Evolutionary conservation across 164 flowering plant genomes (phyloP), one percentile per base, ranked within the genome.

Genomic region (Kingdonia uniflora): DNA sequence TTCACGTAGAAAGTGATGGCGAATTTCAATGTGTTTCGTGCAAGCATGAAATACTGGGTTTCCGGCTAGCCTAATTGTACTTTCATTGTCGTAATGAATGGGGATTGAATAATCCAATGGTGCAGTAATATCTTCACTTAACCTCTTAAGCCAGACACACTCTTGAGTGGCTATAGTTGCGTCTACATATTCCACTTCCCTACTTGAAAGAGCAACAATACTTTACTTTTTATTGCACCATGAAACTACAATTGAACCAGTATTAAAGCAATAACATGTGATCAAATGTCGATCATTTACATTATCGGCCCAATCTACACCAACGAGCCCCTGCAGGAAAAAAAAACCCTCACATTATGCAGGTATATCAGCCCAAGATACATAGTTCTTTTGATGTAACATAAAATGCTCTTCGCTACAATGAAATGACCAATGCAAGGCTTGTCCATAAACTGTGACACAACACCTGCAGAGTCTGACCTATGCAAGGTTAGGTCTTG

Each of bases 371-470:
- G 11, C 4, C 47, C 47, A 43, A 43, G 19, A n/a, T 11, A 14
- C 44, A 41, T 14, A 48, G 19, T 14, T 12, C 19, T 2, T 20
- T 48, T 48, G 2, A 48, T 17, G 0, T 48, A 48, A 11, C 51
- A 16, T 21, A 48, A 33, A 6, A 48, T 23, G 11, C 26, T 26
- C 51, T 48, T 48, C 11, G 51, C 25, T 1, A 16, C 33, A 23
- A 6, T 22, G 12, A 48, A 12, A 23, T 48, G 51, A 48, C 51
- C 33, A 48, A 23, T 33, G 23, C 51, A 48, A 14, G 51, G 51
- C 13, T 48, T 21, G 29, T 22, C 2, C 51, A 48, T 48, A 48
- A 48, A 48, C 23, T 48, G 51, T 21, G 51, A 48, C 6, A 48
- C 14, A 48, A 48, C 51, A 11, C 51, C 29, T 5, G 23, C 51